Conservation (phyloP, 2,329 filamentous ascomycete species). For the Onygenales sp. region DNA sequence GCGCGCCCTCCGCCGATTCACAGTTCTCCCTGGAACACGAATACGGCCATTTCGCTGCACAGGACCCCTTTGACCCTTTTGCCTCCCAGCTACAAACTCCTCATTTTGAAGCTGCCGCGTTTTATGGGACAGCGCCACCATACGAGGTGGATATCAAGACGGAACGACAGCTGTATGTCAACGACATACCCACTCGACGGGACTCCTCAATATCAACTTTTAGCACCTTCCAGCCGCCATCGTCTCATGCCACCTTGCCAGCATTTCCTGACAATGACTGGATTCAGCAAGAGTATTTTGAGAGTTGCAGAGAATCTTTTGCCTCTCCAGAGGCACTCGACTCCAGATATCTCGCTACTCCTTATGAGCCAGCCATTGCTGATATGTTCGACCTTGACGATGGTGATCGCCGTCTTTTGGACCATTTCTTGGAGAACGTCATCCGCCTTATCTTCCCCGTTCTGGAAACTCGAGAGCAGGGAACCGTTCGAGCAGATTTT, state of each 20-base stretch:
- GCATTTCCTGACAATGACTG: slow-evolving; percentile 58
- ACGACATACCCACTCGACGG: slow-evolving; percentile 73
- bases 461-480: slow-evolving; percentile 79
- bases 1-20: slow-evolving; percentile 71
- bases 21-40: slow-evolving; percentile 56
- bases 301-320: slow-evolving; percentile 59
- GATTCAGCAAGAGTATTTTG: slow-evolving; percentile 62
- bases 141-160: slow-evolving; percentile 97
- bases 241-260: slow-evolving; percentile 56
- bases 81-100: slow-evolving; percentile 34
- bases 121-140: slow-evolving; percentile 56
- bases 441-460: slow-evolving; percentile 86
- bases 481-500: slow-evolving; percentile 68
- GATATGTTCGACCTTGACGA: slow-evolving; percentile 72
- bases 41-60: slow-evolving; percentile 59
- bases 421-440: slow-evolving; percentile 85
- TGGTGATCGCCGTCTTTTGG: slow-evolving; percentile 67
- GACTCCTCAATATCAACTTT: slow-evolving; percentile 89
- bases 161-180: slow-evolving; percentile 85
- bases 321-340: slow-evolving; percentile 50
- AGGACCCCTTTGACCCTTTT: slow-evolving; percentile 34
- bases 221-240: slow-evolving; percentile 78
- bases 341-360: slow-evolving; percentile 75
- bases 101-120: slow-evolving; percentile 50
- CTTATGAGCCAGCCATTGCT: slow-evolving; percentile 46